Evolutionary conservation across 257 asterid species (phyloP).

Genomic region (Penstemon davidsonii): DNA sequence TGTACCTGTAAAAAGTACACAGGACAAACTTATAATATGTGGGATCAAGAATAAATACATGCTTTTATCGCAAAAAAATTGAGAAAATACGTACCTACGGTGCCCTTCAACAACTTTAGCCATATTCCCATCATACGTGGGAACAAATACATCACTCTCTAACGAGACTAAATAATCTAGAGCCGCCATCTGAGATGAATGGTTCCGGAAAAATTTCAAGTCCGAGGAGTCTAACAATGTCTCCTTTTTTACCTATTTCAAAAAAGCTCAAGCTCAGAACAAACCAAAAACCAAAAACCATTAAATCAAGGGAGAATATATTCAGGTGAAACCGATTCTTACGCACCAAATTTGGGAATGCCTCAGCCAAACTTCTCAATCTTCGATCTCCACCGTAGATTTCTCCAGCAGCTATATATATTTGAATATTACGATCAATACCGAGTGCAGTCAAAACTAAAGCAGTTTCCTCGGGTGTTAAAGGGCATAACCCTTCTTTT

Average conservation of each 20-base stretch:
- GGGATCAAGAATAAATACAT: too few relatives aligned
- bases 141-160: conserved; percentile 57
- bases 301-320: background rate
- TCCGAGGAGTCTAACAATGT: conserved; percentile 44
- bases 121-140: conserved; percentile 61
- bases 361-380: conserved; percentile 39
- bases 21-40: background rate
- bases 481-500: conserved; percentile 56
- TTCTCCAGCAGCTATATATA: conserved; percentile 58
- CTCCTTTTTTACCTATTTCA: conserved; percentile 49
- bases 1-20: conserved; percentile 36
- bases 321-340: conserved; percentile 6
- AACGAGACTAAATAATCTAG: conserved; percentile 53
- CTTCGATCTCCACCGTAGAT: conserved; percentile 50
- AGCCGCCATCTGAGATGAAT: conserved; percentile 61
- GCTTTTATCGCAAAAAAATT: background rate
- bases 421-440: conserved; percentile 43
- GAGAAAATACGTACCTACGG: conserved; percentile 40
- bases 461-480: conserved; percentile 59
- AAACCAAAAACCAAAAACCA: background rate
- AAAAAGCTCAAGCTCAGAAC: conserved; percentile 16
- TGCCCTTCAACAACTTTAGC: conserved; percentile 66
- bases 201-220: conserved; percentile 37
- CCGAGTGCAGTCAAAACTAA: conserved; percentile 49
- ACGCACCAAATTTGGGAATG: conserved; percentile 49